Base-by-base conservation (phyloP, 176 grass and related monocot genomes). In the Dactylis glomerata region DNA sequence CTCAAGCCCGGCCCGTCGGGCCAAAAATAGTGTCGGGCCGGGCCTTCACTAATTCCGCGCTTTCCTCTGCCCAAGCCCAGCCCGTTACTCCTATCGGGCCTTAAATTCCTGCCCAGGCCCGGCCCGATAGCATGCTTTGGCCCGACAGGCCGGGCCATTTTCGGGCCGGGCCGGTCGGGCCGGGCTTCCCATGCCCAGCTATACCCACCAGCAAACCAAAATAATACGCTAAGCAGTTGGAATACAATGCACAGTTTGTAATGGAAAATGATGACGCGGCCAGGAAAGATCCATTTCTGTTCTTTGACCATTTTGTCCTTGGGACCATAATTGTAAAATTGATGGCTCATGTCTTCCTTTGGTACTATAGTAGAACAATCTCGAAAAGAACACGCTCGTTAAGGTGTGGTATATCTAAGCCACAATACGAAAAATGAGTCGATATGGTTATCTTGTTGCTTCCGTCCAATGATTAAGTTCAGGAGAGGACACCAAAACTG, bases 201-300 rank as follows among this genome's bases (percentile, higher is more conserved):
- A n/a, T n/a, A n/a, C 36, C 59, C 47, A 75, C 58, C 47, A 75
- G 58, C 36, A 67, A 47, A 85, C 12, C 34, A 37, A 41, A 41
- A 15, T 74, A 84, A 83, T 66, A 84, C 3, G 28, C 82, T 67
- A 84, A 45, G 14, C 27, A 7, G 31, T 24, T 37, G 61, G n/a
- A 66, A 67, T 27, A 47, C 13, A 66, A 37, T 45, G 6, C 23
- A 14, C 55, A 6, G 17, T 61, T 44, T 17, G 15, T 20, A 45
- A 3, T 12, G 7, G 6, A 34, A 34, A 83, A 23, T 61, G 40
- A 46, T 74, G 54, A 42, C 31, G 20, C 8, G 38, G 38, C 27
- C 28, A 46, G 34, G 66, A n/a, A 19, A 26, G 28, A 24, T 6
- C 8, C 23, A 26, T 12, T 68, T 55, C n/a, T 33, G n/a, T 20